A percentile compares a stretch with the other conserved stretches of the same genome.
Evolutionary conservation across 305 asterid genomes (phyloP).

Genomic region (Fraxinus velutina): DNA sequence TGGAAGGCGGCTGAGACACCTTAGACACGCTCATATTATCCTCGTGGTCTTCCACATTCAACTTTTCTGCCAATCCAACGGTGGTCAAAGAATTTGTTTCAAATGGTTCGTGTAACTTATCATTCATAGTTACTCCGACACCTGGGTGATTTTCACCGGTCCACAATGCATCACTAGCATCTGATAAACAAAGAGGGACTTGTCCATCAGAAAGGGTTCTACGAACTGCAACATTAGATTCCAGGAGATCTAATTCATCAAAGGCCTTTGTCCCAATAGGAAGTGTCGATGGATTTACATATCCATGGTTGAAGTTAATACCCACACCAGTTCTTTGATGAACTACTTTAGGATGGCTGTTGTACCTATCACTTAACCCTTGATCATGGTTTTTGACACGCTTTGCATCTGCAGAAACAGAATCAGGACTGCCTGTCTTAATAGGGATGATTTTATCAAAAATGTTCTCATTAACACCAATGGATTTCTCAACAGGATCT

Average conservation of each 20-base stretch:
- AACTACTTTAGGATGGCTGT: conserved; percentile 31
- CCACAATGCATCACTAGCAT: conserved; percentile 90
- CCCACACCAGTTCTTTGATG: conserved; percentile 30
- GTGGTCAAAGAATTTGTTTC: conserved; percentile 40
- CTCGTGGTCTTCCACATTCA: conserved; percentile 46
- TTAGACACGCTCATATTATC: conserved; percentile 39
- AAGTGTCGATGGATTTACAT: conserved; percentile 29
- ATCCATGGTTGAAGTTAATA: conserved; percentile 25
- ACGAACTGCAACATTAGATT: conserved; percentile 38
- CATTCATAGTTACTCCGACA: conserved; percentile 36
- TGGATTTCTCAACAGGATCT: conserved; percentile 41
- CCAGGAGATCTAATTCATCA: conserved; percentile 39
- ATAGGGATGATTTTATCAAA: conserved; percentile 31
- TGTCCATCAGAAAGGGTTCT: conserved; percentile 68
- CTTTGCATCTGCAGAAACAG: conserved; percentile 33
- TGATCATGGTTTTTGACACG: conserved; percentile 37
- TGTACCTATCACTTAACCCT: conserved; percentile 21
- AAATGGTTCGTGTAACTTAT: conserved; percentile 35
- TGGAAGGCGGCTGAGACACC: conserved; percentile 38
- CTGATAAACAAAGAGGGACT: conserved; percentile 64
- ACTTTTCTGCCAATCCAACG: conserved; percentile 39
- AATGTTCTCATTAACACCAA: conserved; percentile 33
- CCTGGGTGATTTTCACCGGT: conserved; percentile 61
- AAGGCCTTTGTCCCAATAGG: conserved; percentile 33
- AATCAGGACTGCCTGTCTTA: conserved; percentile 33